A percentile compares a stretch with the other conserved stretches of the same genome.
Conservation (phyloP, 352 stramenopile genomes). For the Pythium coloratum region DNA sequence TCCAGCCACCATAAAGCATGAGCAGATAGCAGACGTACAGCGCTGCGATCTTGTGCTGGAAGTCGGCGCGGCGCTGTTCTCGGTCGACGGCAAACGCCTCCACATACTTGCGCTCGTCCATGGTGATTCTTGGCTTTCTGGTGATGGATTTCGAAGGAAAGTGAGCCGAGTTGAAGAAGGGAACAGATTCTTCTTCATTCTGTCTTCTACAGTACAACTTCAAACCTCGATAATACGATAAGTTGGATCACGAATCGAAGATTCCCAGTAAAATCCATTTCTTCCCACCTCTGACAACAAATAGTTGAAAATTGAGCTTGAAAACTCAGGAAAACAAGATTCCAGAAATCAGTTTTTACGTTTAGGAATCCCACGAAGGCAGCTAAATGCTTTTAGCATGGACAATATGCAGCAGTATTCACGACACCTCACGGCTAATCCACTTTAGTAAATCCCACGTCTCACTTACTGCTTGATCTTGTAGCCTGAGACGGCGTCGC, state of each 20-base stretch:
- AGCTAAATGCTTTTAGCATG: too few relatives aligned
- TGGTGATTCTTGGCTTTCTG: constrained; percentile 13
- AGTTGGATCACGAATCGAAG: too few relatives aligned
- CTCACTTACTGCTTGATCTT: constrained; percentile 29
- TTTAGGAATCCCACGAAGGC: too few relatives aligned
- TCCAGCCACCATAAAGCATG: neutral
- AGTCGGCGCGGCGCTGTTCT: constrained; percentile 42
- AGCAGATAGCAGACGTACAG: constrained; percentile 35
- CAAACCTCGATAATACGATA: too few relatives aligned
- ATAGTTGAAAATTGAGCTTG: too few relatives aligned
- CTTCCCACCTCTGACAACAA: too few relatives aligned
- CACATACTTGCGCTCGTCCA: constrained; percentile 65
- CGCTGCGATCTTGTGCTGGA: constrained; percentile 42
- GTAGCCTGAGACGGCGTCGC: constrained; percentile 44
- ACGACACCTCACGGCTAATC: too few relatives aligned
- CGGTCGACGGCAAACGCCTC: constrained; percentile 52
- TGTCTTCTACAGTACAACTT: neutral
- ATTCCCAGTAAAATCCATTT: too few relatives aligned
- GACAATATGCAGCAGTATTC: neutral
- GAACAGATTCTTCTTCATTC: neutral
- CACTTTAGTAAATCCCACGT: too few relatives aligned
- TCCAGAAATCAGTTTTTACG: too few relatives aligned
- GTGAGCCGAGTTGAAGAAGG: constrained; percentile 2
- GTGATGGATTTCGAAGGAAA: neutral
- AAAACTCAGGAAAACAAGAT: too few relatives aligned